phyloP scores from a whole-genome alignment of 805 yeast species.

The Candida cerambycidarum region DNA sequence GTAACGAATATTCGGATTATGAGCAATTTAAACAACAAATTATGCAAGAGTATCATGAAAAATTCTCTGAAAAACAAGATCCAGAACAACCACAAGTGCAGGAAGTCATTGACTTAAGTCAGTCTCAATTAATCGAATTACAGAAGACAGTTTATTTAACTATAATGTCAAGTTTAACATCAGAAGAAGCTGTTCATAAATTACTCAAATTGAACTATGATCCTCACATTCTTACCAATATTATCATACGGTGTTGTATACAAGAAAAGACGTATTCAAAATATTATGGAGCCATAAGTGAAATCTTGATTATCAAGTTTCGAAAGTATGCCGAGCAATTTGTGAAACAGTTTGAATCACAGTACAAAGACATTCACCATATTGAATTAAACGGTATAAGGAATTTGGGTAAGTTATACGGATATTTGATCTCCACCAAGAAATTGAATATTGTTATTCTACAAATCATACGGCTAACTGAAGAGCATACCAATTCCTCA shows the following conservation, averaged over 20 bases:
- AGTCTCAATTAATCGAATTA: constrained; percentile 57
- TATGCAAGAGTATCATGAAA: neutral
- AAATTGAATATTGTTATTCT: constrained; percentile 64
- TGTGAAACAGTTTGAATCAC: constrained; percentile 49
- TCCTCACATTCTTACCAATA: constrained; percentile 60
- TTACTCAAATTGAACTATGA: constrained; percentile 50
- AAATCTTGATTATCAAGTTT: constrained; percentile 41
- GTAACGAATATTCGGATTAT: constrained; percentile 55
- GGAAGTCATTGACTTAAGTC: constrained; percentile 66
- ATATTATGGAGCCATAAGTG: constrained; percentile 76
- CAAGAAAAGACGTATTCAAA: constrained; percentile 87
- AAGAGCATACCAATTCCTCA: constrained; percentile 73
- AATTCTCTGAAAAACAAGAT: neutral
- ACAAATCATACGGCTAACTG: constrained; percentile 58
- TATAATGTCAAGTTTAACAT: constrained; percentile 84
- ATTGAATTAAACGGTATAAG: constrained; percentile 72
- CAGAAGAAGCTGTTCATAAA: constrained; percentile 92
- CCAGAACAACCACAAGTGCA: constrained; percentile 3
- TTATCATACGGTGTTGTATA: constrained; percentile 75
- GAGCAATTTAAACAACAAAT: constrained; percentile 25
- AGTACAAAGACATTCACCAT: constrained; percentile 60
- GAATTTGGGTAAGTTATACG: constrained; percentile 82
- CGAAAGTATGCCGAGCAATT: constrained; percentile 49
- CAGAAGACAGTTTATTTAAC: constrained; percentile 80
- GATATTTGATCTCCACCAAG: constrained; percentile 74